Evolutionary conservation across 2,329 filamentous ascomycete genomes (phyloP).

Genomic region (Ophiostoma sp.): DNA sequence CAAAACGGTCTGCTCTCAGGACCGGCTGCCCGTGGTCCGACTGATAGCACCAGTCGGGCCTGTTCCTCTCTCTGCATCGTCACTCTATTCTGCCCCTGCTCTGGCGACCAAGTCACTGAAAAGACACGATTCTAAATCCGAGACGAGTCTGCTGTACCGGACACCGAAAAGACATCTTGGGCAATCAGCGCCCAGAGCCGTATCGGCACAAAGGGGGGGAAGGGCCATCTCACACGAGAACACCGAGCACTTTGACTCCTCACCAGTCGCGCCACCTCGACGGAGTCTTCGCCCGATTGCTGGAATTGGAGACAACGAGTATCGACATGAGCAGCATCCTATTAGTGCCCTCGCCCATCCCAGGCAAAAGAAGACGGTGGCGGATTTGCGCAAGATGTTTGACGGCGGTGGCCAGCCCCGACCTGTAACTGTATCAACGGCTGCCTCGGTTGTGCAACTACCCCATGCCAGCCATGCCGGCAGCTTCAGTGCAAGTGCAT

Average conservation of each 20-base stretch:
- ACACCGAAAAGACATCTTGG: neutral
- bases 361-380: conserved; percentile 12
- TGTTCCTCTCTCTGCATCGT: conserved; percentile 19
- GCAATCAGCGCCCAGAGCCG: neutral
- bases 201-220: neutral
- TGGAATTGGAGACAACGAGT: neutral
- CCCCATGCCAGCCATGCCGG: neutral
- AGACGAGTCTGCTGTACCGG: neutral
- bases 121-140: neutral
- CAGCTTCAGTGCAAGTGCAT: neutral
- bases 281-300: neutral
- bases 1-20: neutral
- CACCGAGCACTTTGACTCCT: neutral
- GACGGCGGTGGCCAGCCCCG: neutral
- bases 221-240: neutral
- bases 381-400: conserved; percentile 18
- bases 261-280: conserved; percentile 7
- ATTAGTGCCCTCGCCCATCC: no score
- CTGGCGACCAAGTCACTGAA: neutral
- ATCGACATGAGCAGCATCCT: neutral
- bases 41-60: conserved; percentile 27
- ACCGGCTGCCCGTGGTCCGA: conserved; percentile 9
- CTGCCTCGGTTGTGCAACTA: neutral
- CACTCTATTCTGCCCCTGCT: neutral
- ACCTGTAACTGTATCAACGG: neutral